phyloP scores from a whole-genome alignment of 768 basidiomycete genomes.

The Rhodotorula toruloides region DNA sequence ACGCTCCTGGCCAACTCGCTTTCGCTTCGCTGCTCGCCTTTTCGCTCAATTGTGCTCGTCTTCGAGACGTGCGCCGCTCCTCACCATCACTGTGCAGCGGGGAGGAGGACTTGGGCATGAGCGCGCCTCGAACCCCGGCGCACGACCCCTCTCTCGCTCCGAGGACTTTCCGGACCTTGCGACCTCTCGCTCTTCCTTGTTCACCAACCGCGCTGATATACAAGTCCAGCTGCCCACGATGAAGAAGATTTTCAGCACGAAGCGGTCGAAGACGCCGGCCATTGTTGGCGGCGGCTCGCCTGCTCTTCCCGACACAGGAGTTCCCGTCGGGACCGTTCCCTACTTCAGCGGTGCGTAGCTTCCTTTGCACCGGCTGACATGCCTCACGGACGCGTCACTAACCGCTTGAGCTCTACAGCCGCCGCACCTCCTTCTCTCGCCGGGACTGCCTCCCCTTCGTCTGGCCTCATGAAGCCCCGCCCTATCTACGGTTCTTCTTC shows the following conservation, averaged over 20 bases:
- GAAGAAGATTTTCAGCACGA: slow-evolving; percentile 30
- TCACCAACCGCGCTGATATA: background rate
- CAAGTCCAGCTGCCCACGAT: background rate
- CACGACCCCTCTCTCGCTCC: background rate
- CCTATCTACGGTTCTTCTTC: background rate
- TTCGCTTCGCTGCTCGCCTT: too few species aligned
- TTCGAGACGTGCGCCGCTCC: too few species aligned
- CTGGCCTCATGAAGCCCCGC: slow-evolving; percentile 4
- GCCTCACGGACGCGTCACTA: background rate
- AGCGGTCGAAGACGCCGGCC: background rate
- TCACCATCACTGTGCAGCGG: too few species aligned
- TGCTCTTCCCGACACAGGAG: background rate
- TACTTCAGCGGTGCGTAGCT: slow-evolving; percentile 16
- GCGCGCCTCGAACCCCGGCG: too few species aligned
- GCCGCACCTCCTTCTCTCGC: background rate
- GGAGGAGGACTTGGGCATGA: too few species aligned
- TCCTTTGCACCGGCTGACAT: background rate
- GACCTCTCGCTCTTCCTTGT: background rate
- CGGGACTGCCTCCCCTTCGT: background rate
- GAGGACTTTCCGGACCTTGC: background rate
- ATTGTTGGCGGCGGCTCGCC: background rate
- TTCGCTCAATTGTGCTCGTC: too few species aligned
- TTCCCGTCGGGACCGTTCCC: background rate
- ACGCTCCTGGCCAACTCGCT: too few species aligned
- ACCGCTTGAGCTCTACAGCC: background rate